Evolutionary conservation across 2,329 filamentous ascomycete species (phyloP).

Genomic region (Domatiomyces globalis): DNA sequence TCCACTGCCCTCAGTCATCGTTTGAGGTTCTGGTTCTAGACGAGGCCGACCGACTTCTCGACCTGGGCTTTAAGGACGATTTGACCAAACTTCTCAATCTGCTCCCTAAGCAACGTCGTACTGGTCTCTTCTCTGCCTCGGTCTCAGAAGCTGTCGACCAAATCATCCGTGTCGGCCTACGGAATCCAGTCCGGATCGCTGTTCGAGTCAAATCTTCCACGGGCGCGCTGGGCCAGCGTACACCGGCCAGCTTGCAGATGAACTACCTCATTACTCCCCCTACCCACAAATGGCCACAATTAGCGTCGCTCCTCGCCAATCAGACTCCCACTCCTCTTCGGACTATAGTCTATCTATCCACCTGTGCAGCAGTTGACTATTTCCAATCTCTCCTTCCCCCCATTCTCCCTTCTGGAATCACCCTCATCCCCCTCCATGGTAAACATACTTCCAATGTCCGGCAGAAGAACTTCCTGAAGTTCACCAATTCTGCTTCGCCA

Average conservation of each 20-base stretch:
- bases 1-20: slow-evolving; percentile 72
- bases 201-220: slow-evolving; percentile 74
- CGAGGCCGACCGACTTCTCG: slow-evolving; percentile 82
- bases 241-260: slow-evolving; percentile 82
- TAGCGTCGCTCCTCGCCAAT: slow-evolving; percentile 54
- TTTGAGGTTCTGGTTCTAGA: slow-evolving; percentile 90
- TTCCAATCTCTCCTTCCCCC: slow-evolving; percentile 66
- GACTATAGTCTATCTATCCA: slow-evolving; percentile 82
- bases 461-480: slow-evolving; percentile 72
- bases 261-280: slow-evolving; percentile 64
- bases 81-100: slow-evolving; percentile 59
- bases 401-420: slow-evolving; percentile 51
- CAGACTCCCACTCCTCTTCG: slow-evolving; percentile 65
- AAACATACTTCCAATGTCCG: slow-evolving; percentile 82
- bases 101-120: slow-evolving; percentile 83
- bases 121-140: slow-evolving; percentile 85
- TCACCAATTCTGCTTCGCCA: slow-evolving; percentile 58
- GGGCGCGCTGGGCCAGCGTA: slow-evolving; percentile 68
- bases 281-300: slow-evolving; percentile 63
- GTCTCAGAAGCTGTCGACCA: slow-evolving; percentile 92
- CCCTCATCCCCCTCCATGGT: slow-evolving; percentile 71
- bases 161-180: slow-evolving; percentile 76
- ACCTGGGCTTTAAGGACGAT: slow-evolving; percentile 87
- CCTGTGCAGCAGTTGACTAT: slow-evolving; percentile 89
- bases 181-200: slow-evolving; percentile 88